phyloP scores from a whole-genome alignment of 129 eudicot genomes.

The Scalesia atractyloides region DNA sequence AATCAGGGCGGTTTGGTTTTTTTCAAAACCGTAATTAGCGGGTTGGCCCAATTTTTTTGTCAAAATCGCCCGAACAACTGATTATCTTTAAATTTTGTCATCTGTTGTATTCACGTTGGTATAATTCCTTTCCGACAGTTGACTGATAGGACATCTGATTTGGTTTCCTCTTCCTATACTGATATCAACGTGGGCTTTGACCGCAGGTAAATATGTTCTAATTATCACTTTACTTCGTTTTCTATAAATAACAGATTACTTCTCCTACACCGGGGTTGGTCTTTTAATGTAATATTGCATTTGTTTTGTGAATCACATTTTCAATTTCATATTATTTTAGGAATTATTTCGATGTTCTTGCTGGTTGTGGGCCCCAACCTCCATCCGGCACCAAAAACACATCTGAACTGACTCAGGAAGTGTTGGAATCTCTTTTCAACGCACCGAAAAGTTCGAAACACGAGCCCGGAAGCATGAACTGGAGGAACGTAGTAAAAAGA shows the following conservation, averaged over 20 bases:
- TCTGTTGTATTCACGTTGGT: conserved; percentile 14
- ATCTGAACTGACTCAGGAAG: conserved; percentile 67
- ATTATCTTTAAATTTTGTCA: too few species aligned
- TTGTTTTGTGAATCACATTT: background rate
- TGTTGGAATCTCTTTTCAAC: conserved; percentile 75
- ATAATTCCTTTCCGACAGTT: conserved; percentile 49
- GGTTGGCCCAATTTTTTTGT: too few species aligned
- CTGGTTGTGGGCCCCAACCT: conserved; percentile 37
- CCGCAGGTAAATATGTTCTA: conserved; percentile 52
- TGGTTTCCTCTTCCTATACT: conserved; percentile 71
- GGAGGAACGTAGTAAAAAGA: conserved; percentile 87
- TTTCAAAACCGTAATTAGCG: too few species aligned
- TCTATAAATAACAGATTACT: background rate
- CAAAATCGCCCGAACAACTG: too few species aligned
- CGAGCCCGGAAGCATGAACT: conserved; percentile 78
- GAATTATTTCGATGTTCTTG: conserved; percentile 51
- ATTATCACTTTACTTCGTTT: conserved; percentile 2
- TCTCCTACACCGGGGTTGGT: background rate
- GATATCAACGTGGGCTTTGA: conserved; percentile 45
- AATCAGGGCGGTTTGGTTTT: too few species aligned
- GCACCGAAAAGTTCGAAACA: conserved; percentile 72
- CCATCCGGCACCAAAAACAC: conserved; percentile 35
- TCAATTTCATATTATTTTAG: conserved; percentile 39
- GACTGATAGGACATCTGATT: conserved; percentile 56
- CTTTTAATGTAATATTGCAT: background rate